These are phyloP conservation scores for Oryza glumipatula DNA, from an alignment of 176 grass and related monocot genomes.

Conservation along the genomic window DNA sequence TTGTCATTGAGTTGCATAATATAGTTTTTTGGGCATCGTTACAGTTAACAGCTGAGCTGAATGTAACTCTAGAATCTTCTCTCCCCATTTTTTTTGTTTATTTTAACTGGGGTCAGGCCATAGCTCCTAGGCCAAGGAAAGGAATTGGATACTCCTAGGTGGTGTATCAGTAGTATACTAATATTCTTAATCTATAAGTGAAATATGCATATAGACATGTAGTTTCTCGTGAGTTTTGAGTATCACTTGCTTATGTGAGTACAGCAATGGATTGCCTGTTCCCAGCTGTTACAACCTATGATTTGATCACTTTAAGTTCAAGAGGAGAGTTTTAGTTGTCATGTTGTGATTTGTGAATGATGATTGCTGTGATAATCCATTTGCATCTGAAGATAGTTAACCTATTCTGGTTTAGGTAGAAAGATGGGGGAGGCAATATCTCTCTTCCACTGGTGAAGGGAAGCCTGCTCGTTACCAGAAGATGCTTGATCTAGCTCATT, in stretches of 20 bases:
- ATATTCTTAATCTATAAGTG: not conserved
- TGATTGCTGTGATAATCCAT: not conserved
- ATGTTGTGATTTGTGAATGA: conserved; percentile 1
- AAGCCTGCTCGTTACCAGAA: conserved; percentile 72
- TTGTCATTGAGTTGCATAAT: conserved; percentile 24
- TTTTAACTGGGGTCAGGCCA: too few species aligned
- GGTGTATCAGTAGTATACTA: too few species aligned
- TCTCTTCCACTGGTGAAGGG: conserved; percentile 76
- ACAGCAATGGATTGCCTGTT: not conserved
- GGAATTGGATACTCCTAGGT: too few species aligned
- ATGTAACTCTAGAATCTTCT: not conserved
- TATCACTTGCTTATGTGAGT: not conserved
- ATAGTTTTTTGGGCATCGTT: not conserved
- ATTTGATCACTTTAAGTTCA: conserved; percentile 15
- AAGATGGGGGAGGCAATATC: conserved; percentile 92
- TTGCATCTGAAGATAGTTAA: conserved; percentile 11
- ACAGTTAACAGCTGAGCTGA: not conserved
- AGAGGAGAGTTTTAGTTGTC: not conserved
- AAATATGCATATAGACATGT: not conserved
- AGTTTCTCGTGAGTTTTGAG: not conserved
- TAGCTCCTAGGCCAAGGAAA: too few species aligned
- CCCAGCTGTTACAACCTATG: not conserved
- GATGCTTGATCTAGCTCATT: conserved; percentile 80
- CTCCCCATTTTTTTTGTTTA: not conserved
- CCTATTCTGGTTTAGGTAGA: conserved; percentile 53